Base-by-base conservation (phyloP, 2,329 filamentous ascomycete genomes). In the Pezicula neosporulosa region DNA sequence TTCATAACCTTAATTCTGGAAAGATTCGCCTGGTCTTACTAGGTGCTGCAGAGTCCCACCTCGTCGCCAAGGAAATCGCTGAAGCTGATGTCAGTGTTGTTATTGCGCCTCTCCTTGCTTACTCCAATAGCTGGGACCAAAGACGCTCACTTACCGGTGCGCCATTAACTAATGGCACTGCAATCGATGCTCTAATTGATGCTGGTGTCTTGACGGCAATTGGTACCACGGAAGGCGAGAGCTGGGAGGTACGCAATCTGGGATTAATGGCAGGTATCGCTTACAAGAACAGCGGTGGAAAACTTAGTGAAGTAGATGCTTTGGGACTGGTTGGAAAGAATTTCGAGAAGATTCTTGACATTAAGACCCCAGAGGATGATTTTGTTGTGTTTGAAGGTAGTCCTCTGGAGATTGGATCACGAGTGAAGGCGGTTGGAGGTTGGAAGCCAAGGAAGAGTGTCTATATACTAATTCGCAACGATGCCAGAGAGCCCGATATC, bases 341-440 rank as follows among this genome's bases (percentile, higher is more conserved):
- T 56, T 68, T 86, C 3, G 80, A 80, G 60, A 73, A 76, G 55
- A 74, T 87, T 10, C 66, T 87, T 12, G 82, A 82, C 0, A 57
- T 80, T 1, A 53, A 65, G 36, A 55, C 53, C 30, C 56, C 61
- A 48, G 54, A 56, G 35, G 58, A 70, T 0, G 77, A 86, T 56
- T 87, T 86, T 68, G 73, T 85, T 3, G 72, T 87, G 6, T 82
- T 75, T 48, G 83, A 87, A 62, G 83, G 83, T 0, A 82, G 72
- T 57, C 85, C 85, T 18, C 61, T 88, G 54, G 75, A 83, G 58
- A 79, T 86, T 61, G 78, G 77, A 4, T 75, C 75, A 6, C 68
- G 77, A 44, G 73, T 86, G 42, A 75, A 74, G 62, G 81, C 75
- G 2, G 42, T 44, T 21, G 42, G 19, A 44, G 2, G 42, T 44